Evolutionary conservation across 371 early-diverging fungal genomes (phyloP), one percentile per base, ranked within the genome.

Genomic region (Mucor velutinosus): DNA sequence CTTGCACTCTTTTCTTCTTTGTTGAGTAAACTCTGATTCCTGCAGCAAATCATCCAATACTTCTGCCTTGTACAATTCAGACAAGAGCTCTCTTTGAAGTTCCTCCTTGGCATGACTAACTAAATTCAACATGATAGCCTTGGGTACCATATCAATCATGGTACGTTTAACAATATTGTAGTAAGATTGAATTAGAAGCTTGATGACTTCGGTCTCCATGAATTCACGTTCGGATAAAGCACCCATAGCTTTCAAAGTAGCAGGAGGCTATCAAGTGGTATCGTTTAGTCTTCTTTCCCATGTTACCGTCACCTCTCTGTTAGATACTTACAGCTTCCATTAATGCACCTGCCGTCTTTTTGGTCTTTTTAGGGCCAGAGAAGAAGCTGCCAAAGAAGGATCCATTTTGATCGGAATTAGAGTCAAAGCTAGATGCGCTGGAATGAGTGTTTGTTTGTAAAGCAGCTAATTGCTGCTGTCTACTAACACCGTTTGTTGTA

Each of bases 171-270:
- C 97, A 79, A 99, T 97, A 73, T 94, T 93, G 76, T 92, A 98
- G 85, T 99, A 99, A 7, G 96, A 96, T 66, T 90, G 88, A 58
- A 99, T 94, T 70, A 98, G 86, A 56, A 98, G 87, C 81, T 99
- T 99, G 74, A 99, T 98, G 29, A 98, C 97, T 77, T 98, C 98
- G 3, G 95, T 98, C 73, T 99, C 99, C 86, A 96, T 92, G 71
- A 87, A 84, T 80, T 98, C 99, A 49, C 99, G 92, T 74, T 99
- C 99, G 21, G 98, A 95, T 49, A 98, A 80, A 65, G 87, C 93
- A 62, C 98, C 98, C 2, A 93, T 89, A 4, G 99, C 96, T 83
- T 95, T 98, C 70, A 99, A 86, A 32, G 94, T 93, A 14, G 93
- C 78, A 56, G 99, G 99, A n/a, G 99, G 97, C 90, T 93, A 72